phyloP scores from a whole-genome alignment of 78 protist species.

The Chrysochromulina tobinii region DNA sequence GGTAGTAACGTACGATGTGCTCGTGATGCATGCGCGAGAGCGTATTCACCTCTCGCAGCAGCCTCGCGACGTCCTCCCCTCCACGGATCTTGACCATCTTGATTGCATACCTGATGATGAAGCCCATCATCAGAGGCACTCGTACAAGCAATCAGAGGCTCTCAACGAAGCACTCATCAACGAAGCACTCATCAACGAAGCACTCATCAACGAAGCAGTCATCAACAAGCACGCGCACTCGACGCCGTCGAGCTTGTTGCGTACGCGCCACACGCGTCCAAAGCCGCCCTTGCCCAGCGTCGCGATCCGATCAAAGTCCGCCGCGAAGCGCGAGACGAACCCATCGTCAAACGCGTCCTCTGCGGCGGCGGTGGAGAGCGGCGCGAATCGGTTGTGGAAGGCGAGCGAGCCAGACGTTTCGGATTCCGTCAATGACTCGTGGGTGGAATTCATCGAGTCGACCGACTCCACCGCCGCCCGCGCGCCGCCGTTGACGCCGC shows the following conservation, averaged over 20 bases:
- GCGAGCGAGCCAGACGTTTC: too few relatives aligned
- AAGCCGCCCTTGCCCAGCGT: slow-evolving; percentile 40
- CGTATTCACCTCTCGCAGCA: slow-evolving; percentile 43
- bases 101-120: background rate
- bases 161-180: too few relatives aligned
- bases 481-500: background rate
- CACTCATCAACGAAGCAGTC: too few relatives aligned
- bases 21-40: slow-evolving; percentile 39
- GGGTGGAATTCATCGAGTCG: background rate
- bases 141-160: too few relatives aligned
- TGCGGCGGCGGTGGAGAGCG: background rate
- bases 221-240: background rate
- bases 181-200: too few relatives aligned
- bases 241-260: slow-evolving; percentile 38
- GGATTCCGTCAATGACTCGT: background rate
- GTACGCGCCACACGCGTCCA: slow-evolving; percentile 32
- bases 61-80: background rate
- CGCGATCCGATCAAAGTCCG: slow-evolving; percentile 20
- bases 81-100: background rate
- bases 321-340: background rate
- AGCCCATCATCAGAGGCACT: too few relatives aligned
- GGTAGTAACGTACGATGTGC: slow-evolving; percentile 41
- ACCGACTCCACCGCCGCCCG: background rate
- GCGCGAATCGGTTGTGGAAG: too few relatives aligned
- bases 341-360: background rate